Conservation (phyloP, 2,329 filamentous ascomycete species). For the Epichloe baconii region DNA sequence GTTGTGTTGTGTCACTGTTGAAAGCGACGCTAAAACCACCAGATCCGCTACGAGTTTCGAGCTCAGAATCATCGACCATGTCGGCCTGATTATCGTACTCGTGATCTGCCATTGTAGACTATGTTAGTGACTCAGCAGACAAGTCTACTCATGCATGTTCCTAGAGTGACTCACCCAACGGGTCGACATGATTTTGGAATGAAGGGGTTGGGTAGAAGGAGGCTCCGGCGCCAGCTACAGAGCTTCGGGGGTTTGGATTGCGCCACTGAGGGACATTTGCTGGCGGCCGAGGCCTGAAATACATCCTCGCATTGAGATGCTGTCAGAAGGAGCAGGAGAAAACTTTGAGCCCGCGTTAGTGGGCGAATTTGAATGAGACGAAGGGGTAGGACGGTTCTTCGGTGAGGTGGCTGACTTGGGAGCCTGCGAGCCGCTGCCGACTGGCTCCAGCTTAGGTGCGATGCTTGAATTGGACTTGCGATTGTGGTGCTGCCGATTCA, state of each 20-base stretch:
- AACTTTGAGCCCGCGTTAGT: slow-evolving; percentile 34
- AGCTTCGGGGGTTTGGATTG: slow-evolving; percentile 15
- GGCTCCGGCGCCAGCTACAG: slow-evolving; percentile 25
- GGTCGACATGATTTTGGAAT: slow-evolving; percentile 89
- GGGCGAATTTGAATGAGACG: slow-evolving; percentile 56
- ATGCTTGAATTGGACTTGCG: slow-evolving; percentile 62
- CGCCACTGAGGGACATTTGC: slow-evolving; percentile 17
- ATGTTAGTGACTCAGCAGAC: slow-evolving; percentile 44
- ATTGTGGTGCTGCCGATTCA: slow-evolving; percentile 67
- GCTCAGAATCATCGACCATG: slow-evolving; percentile 72
- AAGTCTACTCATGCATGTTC: slow-evolving; percentile 31
- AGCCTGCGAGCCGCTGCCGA: slow-evolving; percentile 30
- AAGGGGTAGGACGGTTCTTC: slow-evolving; percentile 68
- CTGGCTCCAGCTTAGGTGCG: slow-evolving; percentile 57
- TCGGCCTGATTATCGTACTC: slow-evolving; percentile 89
- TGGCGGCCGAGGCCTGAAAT: slow-evolving; percentile 20
- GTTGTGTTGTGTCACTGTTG: slow-evolving; percentile 32
- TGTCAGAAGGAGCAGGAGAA: slow-evolving; percentile 33
- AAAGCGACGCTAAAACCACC: slow-evolving; percentile 50
- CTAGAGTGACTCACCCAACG: slow-evolving; percentile 68
- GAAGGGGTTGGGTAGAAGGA: slow-evolving; percentile 66
- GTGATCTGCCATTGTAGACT: slow-evolving; percentile 62
- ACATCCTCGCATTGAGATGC: slow-evolving; percentile 30
- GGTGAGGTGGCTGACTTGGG: slow-evolving; percentile 49
- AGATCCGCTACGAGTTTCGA: slow-evolving; percentile 52